Evolutionary conservation across 768 basidiomycete genomes (phyloP).

Genomic region (Macrolepiota fuliginosa): DNA sequence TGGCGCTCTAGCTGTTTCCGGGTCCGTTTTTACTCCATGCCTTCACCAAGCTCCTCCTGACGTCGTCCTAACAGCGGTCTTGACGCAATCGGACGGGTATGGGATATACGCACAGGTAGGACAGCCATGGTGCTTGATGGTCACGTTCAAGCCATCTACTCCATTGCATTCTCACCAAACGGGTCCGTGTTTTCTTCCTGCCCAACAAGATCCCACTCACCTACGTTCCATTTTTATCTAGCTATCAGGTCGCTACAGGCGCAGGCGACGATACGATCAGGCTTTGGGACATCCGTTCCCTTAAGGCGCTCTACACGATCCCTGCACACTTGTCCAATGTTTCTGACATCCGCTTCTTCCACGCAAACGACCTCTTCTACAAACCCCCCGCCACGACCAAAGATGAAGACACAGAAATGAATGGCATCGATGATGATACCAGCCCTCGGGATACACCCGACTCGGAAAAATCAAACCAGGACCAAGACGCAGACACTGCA

Average conservation of each 20-base stretch:
- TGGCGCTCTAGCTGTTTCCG: slow-evolving; percentile 89
- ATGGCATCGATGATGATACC: slow-evolving; percentile 35
- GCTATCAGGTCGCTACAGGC: slow-evolving; percentile 96
- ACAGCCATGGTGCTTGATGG: slow-evolving; percentile 99
- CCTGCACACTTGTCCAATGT: slow-evolving; percentile 95
- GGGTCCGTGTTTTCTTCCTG: slow-evolving; percentile 57
- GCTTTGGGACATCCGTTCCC: slow-evolving; percentile 96
- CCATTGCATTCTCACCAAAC: slow-evolving; percentile 92
- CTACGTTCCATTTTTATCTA: slow-evolving; percentile 29
- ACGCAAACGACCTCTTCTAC: slow-evolving; percentile 53
- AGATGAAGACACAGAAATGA: slow-evolving; percentile 45
- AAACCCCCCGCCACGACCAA: slow-evolving; percentile 31
- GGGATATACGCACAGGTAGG: slow-evolving; percentile 93
- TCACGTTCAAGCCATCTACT: slow-evolving; percentile 89
- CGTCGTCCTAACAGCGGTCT: slow-evolving; percentile 60
- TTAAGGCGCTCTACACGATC: slow-evolving; percentile 92
- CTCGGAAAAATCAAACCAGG: slow-evolving; percentile 21
- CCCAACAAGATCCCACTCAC: slow-evolving; percentile 10
- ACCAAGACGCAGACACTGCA: slow-evolving; percentile 20
- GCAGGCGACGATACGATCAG: slow-evolving; percentile 97
- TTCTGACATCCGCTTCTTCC: slow-evolving; percentile 94
- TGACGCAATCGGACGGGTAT: slow-evolving; percentile 95
- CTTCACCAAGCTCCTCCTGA: background rate
- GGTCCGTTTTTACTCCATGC: slow-evolving; percentile 48
- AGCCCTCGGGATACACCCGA: slow-evolving; percentile 33